phyloP scores from a whole-genome alignment of 352 stramenopile genomes.

The Phytopythium sindhum region DNA sequence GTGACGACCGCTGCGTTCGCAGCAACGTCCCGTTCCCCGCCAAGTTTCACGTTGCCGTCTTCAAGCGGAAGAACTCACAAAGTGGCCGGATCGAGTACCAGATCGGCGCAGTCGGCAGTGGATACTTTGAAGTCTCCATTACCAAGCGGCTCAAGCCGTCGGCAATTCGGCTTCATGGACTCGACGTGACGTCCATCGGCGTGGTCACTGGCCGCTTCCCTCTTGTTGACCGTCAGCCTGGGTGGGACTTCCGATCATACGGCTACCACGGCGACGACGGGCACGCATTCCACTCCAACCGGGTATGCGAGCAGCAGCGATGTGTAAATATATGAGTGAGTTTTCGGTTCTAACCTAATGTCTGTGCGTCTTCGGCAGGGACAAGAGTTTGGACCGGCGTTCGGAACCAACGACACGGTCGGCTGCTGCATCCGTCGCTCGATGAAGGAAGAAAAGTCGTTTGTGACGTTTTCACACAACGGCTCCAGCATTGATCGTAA shows the following conservation, averaged over 20 bases:
- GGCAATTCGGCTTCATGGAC: slow-evolving; percentile 20
- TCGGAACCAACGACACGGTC: slow-evolving; percentile 24
- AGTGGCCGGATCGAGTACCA: slow-evolving; percentile 23
- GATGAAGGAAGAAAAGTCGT: slow-evolving; percentile 20
- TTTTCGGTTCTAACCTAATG: not conserved
- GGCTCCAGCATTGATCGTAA: slow-evolving; percentile 15
- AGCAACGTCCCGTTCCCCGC: slow-evolving; percentile 29
- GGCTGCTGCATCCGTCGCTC: slow-evolving; percentile 25
- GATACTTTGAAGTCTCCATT: slow-evolving; percentile 35
- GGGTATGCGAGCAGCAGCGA: not conserved
- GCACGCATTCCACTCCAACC: slow-evolving; percentile 50
- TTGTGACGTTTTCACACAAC: slow-evolving; percentile 33
- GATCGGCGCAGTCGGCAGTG: slow-evolving; percentile 24
- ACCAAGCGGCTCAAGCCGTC: slow-evolving; percentile 24
- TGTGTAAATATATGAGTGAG: not conserved
- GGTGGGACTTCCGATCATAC: slow-evolving; percentile 61
- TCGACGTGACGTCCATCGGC: slow-evolving; percentile 55
- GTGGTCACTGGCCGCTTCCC: slow-evolving; percentile 47
- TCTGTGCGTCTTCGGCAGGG: not conserved
- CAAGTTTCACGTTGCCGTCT: slow-evolving; percentile 30
- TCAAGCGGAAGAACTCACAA: slow-evolving; percentile 24
- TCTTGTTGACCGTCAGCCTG: slow-evolving; percentile 59
- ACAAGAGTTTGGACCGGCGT: slow-evolving; percentile 26
- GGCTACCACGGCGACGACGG: slow-evolving; percentile 81
- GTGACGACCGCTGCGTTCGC: slow-evolving; percentile 29